Conservation (phyloP, 129 eudicot genomes). For the Flaveria bidentis region DNA sequence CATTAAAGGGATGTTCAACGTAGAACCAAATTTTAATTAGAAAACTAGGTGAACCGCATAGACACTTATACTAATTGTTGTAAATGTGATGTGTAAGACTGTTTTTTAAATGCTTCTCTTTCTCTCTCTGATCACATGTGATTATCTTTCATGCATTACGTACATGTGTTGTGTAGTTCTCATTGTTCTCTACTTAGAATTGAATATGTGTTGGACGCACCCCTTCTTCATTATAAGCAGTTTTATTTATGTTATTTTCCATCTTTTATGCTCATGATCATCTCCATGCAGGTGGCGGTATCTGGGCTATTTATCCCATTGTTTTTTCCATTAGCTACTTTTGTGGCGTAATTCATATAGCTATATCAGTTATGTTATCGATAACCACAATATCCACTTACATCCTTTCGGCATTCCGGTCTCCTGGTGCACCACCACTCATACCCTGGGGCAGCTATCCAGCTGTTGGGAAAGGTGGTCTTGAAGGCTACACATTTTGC, state of each 20-base stretch:
- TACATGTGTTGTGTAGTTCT: no score
- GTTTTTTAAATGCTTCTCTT: no score
- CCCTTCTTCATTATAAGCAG: no score
- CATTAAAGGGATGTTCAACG: no score
- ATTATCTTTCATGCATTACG: no score
- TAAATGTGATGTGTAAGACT: no score
- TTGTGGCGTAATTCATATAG: slow-evolving; percentile 55
- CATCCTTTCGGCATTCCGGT: slow-evolving; percentile 58
- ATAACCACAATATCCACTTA: slow-evolving; percentile 60
- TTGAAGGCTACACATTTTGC: slow-evolving; percentile 71
- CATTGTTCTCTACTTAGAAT: no score
- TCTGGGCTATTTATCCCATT: slow-evolving; percentile 81
- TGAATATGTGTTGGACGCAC: no score
- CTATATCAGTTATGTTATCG: slow-evolving; percentile 44
- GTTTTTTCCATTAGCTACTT: slow-evolving; percentile 60
- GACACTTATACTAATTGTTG: no score
- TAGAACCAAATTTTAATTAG: no score
- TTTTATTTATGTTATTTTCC: background rate
- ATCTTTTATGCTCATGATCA: slow-evolving; percentile 4
- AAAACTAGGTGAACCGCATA: no score
- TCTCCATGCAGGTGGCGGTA: slow-evolving; percentile 69
- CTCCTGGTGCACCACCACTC: slow-evolving; percentile 77
- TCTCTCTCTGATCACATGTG: no score
- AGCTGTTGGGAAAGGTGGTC: slow-evolving; percentile 70
- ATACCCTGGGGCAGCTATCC: slow-evolving; percentile 89